A percentile compares a stretch with the other conserved stretches of the same genome.
phyloP scores from a whole-genome alignment of 2,329 filamentous ascomycete species.

The Rhexocercosporidium sp. region DNA sequence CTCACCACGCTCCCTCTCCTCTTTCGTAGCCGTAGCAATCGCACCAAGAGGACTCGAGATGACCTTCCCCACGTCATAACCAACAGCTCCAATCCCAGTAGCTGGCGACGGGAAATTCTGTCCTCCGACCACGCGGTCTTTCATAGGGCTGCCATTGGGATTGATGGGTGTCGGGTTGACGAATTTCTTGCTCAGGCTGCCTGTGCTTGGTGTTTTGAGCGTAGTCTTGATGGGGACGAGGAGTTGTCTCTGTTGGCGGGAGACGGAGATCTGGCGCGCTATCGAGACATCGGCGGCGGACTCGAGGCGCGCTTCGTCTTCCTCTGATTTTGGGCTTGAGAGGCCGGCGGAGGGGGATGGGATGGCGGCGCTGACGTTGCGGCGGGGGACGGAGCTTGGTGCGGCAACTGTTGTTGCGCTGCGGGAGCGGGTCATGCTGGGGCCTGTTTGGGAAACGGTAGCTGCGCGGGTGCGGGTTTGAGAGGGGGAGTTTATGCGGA shows the following conservation, averaged over 20 bases:
- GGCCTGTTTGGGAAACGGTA: background rate
- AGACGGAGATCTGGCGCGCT: slow-evolving; percentile 70
- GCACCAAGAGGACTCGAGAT: slow-evolving; percentile 30
- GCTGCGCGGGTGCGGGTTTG: background rate
- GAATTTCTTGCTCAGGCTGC: background rate
- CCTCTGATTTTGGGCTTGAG: slow-evolving; percentile 12
- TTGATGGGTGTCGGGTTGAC: background rate
- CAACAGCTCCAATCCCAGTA: slow-evolving; percentile 10
- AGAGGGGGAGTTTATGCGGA: slow-evolving; percentile 14
- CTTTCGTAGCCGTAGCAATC: slow-evolving; percentile 27
- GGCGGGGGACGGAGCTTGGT: background rate
- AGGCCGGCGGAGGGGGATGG: background rate
- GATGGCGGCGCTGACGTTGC: slow-evolving; percentile 12
- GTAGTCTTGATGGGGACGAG: slow-evolving; percentile 56
- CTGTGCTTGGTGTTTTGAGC: slow-evolving; percentile 23
- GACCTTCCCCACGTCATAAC: slow-evolving; percentile 13
- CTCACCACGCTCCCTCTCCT: slow-evolving; percentile 22
- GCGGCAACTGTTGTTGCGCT: slow-evolving; percentile 14
- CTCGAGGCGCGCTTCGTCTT: slow-evolving; percentile 51
- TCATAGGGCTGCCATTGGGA: slow-evolving; percentile 5
- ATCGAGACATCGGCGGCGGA: slow-evolving; percentile 69
- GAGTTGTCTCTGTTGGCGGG: slow-evolving; percentile 63
- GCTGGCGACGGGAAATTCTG: slow-evolving; percentile 24
- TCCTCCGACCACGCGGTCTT: background rate
- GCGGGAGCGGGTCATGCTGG: slow-evolving; percentile 8